Evolutionary conservation across 768 basidiomycete species (phyloP), one percentile per base, ranked within the genome.

Genomic region (Hygrocybe coccinea): DNA sequence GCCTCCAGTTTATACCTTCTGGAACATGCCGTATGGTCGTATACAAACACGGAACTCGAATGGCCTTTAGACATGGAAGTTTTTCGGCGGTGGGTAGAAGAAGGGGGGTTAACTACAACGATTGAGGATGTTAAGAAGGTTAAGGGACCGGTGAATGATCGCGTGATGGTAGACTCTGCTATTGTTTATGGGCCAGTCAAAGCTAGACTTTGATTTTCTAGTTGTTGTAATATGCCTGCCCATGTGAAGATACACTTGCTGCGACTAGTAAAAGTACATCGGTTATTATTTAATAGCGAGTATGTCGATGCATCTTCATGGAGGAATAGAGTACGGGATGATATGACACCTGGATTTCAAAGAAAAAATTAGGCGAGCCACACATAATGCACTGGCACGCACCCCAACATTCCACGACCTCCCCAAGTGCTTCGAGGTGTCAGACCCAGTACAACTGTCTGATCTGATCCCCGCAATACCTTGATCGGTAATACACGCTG

Each of bases 371-470:
- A 47, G 34, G 22, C 33, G 36, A 56, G 17, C n/a, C 36, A 37
- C 12, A 29, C 10, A 46, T 2, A 7, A 38, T 34, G 21, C 54
- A 48, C n/a, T n/a, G n/a, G 44, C 15, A 68, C 83, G 62, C 59
- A 91, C 87, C 93, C 93, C 41, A 97, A 73, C 67, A 87, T 75
- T 8, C 93, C 93, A 56, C 90, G 76, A 9, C 93, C 93, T 58
- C 91, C 91, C 93, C 93, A 97, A 6, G 85, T 85, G 55, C 77
- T 81, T 49, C 82, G 70, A 5, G 91, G 91, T 2, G 74, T 85
- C 41, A 93, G 72, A n/a, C 69, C 77, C 55, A 91, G 63, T 17
- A 72, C 73, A 12, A 82, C 60, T 6, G 62, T 66, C 59, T n/a
- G n/a, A n/a, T 79, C 67, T 2, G 68, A 76, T 5, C 73, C 68